Percentiles rank a stretch among this genome's conserved stretches.
Evolutionary conservation across 164 flowering plant genomes (phyloP).

Genomic region (Magnolia kwangsiensis): DNA sequence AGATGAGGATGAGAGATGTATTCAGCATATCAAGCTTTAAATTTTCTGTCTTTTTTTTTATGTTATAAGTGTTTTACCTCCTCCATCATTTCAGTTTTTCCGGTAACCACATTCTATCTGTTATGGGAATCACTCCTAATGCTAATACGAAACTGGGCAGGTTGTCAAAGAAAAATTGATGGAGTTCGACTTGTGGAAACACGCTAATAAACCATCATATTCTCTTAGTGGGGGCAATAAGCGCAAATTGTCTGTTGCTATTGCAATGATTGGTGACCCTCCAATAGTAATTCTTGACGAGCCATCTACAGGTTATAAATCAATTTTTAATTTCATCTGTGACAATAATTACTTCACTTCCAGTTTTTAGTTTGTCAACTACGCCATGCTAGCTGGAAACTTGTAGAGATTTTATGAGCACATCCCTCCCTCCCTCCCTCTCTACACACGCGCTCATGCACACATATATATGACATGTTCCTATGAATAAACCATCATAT

Average conservation of each 20-base stretch:
- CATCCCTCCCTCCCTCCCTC: too few species aligned
- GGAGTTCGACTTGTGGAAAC: conserved; percentile 91
- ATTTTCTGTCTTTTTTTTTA: neutral
- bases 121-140: conserved; percentile 5
- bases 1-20: conserved; percentile 57
- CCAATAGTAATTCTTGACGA: conserved; percentile 97
- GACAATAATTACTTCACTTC: neutral
- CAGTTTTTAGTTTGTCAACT: neutral
- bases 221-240: conserved; percentile 96
- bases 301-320: conserved; percentile 81
- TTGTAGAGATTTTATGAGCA: too few species aligned
- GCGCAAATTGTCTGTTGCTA: conserved; percentile 92
- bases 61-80: neutral
- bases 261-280: conserved; percentile 99
- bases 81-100: neutral
- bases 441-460: too few species aligned
- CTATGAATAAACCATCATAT: conserved; percentile 62
- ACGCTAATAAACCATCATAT: conserved; percentile 79
- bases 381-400: too few species aligned
- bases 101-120: neutral
- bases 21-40: conserved; percentile 16
- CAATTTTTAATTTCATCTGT: neutral
- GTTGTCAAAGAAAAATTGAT: conserved; percentile 77
- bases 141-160: conserved; percentile 34
- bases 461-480: too few species aligned